A percentile compares a stretch with the other conserved stretches of the same genome.
Evolutionary conservation across 2,329 filamentous ascomycete genomes (phyloP).

Genomic region (Calonectria henricotiae): DNA sequence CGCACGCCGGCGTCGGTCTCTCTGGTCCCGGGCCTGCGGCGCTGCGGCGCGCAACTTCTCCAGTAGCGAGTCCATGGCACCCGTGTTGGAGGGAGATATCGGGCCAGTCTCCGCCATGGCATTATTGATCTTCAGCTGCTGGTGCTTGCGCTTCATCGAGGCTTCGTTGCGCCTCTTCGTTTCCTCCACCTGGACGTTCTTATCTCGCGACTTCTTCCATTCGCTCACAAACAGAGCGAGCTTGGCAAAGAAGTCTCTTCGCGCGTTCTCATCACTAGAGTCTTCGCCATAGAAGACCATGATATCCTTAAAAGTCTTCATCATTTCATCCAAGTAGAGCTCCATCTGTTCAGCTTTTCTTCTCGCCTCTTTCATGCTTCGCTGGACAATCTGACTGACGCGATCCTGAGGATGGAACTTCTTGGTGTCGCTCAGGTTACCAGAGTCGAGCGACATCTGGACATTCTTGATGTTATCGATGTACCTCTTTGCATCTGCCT

Average conservation of each 20-base stretch:
- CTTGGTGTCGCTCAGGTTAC: conserved; percentile 95
- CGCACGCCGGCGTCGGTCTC: conserved; percentile 89
- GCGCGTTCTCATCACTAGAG: conserved; percentile 89
- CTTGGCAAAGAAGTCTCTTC: conserved; percentile 96
- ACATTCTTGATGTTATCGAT: conserved; percentile 96
- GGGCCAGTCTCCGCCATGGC: conserved; percentile 67
- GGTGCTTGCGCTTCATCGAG: conserved; percentile 91
- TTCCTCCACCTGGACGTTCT: conserved; percentile 90
- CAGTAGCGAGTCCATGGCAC: conserved; percentile 95
- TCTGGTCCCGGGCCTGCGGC: conserved; percentile 89
- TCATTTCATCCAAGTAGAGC: conserved; percentile 94
- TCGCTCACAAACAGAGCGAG: conserved; percentile 91
- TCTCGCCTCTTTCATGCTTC: conserved; percentile 96
- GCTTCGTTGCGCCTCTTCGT: conserved; percentile 88
- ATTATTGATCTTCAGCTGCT: conserved; percentile 76
- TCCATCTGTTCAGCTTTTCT: conserved; percentile 97
- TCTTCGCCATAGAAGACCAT: conserved; percentile 98
- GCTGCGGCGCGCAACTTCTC: conserved; percentile 96
- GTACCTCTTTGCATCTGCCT: conserved; percentile 89
- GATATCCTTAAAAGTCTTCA: conserved; percentile 92
- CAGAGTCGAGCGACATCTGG: conserved; percentile 91
- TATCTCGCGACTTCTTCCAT: conserved; percentile 96
- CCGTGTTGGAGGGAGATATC: conserved; percentile 81
- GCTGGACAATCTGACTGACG: conserved; percentile 90
- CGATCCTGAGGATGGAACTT: conserved; percentile 98